Conservation (phyloP, 2,329 filamentous ascomycete genomes). For the Coleophoma cylindrospora region DNA sequence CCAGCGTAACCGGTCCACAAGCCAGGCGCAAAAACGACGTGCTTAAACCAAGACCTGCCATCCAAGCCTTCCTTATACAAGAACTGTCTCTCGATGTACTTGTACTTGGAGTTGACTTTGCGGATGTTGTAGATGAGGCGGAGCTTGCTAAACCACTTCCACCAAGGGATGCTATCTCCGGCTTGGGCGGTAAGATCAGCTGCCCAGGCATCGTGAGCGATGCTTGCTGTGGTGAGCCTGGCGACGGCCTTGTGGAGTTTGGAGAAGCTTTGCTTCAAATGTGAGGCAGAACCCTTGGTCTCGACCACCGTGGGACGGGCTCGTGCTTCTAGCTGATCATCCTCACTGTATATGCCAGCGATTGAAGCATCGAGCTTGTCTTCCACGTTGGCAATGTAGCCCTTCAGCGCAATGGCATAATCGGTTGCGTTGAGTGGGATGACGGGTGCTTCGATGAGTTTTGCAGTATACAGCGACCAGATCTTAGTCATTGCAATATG, state of each 20-base stretch:
- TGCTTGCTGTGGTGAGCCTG: slow-evolving; percentile 15
- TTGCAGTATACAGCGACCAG: slow-evolving; percentile 42
- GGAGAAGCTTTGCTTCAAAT: slow-evolving; percentile 20
- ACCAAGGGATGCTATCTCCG: slow-evolving; percentile 64
- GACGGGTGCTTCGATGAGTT: slow-evolving; percentile 43
- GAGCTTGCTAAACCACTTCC: slow-evolving; percentile 66
- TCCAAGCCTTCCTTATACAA: slow-evolving; percentile 73
- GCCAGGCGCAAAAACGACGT: slow-evolving; percentile 88
- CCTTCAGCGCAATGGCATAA: slow-evolving; percentile 26
- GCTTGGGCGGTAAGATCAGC: slow-evolving; percentile 34
- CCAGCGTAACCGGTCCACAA: slow-evolving; percentile 89
- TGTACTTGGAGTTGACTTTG: slow-evolving; percentile 74
- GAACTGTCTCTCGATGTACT: slow-evolving; percentile 77
- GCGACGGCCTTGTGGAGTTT: slow-evolving; percentile 19
- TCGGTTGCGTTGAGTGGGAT: slow-evolving; percentile 46
- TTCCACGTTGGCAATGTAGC: slow-evolving; percentile 24
- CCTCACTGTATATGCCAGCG: slow-evolving; percentile 12
- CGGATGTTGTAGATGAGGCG: slow-evolving; percentile 59
- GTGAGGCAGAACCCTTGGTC: slow-evolving; percentile 13
- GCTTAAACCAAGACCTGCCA: slow-evolving; percentile 83
- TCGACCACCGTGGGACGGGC: slow-evolving; percentile 13
- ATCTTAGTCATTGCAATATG: slow-evolving; percentile 54
- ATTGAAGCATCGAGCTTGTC: slow-evolving; percentile 19
- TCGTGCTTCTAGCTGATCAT: slow-evolving; percentile 22
- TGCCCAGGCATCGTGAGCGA: slow-evolving; percentile 22